Evolutionary conservation across 176 grass and related monocot genomes (phyloP).

Genomic region (Oryza longistaminata): DNA sequence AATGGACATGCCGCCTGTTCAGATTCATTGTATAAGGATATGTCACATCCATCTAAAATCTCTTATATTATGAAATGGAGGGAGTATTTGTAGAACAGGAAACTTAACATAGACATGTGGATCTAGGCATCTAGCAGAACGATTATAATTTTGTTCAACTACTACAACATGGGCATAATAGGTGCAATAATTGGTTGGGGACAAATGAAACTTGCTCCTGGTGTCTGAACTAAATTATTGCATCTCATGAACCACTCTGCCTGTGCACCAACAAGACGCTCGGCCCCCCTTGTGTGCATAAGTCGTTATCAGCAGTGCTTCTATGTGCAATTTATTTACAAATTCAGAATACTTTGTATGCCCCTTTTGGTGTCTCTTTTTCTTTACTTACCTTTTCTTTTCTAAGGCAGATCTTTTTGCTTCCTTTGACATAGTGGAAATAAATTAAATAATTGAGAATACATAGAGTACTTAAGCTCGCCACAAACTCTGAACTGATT

Average conservation of each 20-base stretch:
- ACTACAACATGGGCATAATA: background rate
- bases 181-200: conserved; percentile 36
- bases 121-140: background rate
- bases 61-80: too few relatives aligned
- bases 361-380: background rate
- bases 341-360: background rate
- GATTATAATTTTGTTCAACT: background rate
- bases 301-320: background rate
- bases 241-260: background rate
- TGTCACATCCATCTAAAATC: too few relatives aligned
- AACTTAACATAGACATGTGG: background rate
- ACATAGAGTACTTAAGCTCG: background rate
- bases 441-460: background rate
- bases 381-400: background rate
- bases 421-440: background rate
- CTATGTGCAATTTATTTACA: background rate
- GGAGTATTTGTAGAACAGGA: background rate
- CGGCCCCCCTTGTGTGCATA: background rate
- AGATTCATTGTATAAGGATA: too few relatives aligned
- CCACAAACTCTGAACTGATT: background rate
- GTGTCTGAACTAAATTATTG: conserved; percentile 18
- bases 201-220: background rate
- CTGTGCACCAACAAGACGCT: background rate
- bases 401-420: background rate
- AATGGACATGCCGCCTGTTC: too few relatives aligned